Percentiles rank a stretch among this genome's conserved stretches.
Evolutionary conservation across 163 green algal genomes (phyloP).

Genomic region (Trebouxiophyceae sp.): DNA sequence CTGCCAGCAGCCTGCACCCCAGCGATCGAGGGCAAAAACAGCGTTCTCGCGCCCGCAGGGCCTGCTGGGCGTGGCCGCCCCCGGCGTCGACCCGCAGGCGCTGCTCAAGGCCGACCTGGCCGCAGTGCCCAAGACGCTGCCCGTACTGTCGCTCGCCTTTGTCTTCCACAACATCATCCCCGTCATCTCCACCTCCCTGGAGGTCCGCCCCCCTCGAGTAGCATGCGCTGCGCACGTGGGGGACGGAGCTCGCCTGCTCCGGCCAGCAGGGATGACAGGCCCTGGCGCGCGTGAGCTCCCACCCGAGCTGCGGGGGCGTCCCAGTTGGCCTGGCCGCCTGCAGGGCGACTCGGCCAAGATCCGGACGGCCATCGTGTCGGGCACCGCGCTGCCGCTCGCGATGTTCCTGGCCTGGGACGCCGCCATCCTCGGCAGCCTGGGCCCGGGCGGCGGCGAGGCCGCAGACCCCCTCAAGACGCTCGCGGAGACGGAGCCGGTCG

Average conservation of each 20-base stretch:
- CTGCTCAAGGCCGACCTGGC: conserved; percentile 44
- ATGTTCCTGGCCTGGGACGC: conserved; percentile 76
- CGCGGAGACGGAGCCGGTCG: conserved; percentile 7
- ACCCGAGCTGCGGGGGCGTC: no score
- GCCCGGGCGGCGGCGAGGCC: background rate
- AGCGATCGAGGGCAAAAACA: no score
- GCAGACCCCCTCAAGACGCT: conserved; percentile 33
- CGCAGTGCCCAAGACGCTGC: conserved; percentile 54
- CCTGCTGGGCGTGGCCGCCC: conserved; percentile 28
- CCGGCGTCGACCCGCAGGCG: conserved; percentile 22
- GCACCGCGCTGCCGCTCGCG: conserved; percentile 27
- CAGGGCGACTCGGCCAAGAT: conserved; percentile 62
- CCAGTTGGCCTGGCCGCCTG: no score
- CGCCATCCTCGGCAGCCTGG: conserved; percentile 49
- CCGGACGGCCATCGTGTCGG: conserved; percentile 23
- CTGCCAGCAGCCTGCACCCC: no score
- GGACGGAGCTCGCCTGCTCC: no score
- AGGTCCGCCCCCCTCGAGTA: conserved; percentile 43
- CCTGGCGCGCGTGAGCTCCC: no score
- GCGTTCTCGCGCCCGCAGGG: conserved; percentile 33
- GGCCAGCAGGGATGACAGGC: no score
- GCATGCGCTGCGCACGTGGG: no score
- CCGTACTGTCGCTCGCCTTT: conserved; percentile 73
- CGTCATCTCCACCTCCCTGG: conserved; percentile 38
- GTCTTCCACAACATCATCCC: conserved; percentile 86